These are phyloP conservation scores for Globisporangium sylvaticum DNA, from an alignment of 352 stramenopile species.

Conservation along the genomic window DNA sequence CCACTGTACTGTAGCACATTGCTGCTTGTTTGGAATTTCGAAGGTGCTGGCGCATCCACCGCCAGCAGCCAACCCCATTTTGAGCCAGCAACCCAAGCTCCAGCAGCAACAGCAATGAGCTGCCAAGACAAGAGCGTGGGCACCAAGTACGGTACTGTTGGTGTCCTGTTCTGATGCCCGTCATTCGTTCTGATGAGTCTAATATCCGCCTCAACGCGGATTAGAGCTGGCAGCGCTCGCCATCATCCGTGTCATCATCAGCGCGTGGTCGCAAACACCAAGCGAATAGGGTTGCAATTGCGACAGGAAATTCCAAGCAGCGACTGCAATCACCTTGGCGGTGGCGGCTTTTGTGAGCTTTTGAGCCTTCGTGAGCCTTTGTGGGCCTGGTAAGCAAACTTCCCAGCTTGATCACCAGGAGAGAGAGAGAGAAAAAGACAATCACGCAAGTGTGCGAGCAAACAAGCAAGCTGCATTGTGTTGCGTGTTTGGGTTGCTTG, in stretches of 20 bases:
- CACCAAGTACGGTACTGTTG: no score
- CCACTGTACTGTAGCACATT: background rate
- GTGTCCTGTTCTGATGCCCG: background rate
- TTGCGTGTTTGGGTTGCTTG: no score
- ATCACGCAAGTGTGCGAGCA: no score
- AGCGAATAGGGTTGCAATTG: conserved; percentile 1
- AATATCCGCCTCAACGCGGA: background rate
- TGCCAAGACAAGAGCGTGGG: no score
- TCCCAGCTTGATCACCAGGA: no score
- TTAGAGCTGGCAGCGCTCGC: background rate
- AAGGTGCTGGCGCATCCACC: background rate
- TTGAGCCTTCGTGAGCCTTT: no score
- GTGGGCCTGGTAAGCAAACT: no score
- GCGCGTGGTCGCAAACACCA: background rate
- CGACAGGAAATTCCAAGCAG: background rate
- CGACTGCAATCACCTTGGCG: background rate
- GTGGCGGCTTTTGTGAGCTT: background rate
- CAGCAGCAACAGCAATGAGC: background rate
- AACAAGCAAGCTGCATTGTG: no score
- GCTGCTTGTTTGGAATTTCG: background rate
- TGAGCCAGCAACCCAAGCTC: background rate
- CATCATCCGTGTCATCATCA: background rate
- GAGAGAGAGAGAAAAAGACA: no score
- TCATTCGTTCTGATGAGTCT: background rate
- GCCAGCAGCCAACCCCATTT: no score